Percentiles rank a stretch among this genome's conserved stretches.
These are phyloP conservation scores for Coleophoma eucalyptorum DNA, from an alignment of 2,329 filamentous ascomycete species.

Conservation along the genomic window DNA sequence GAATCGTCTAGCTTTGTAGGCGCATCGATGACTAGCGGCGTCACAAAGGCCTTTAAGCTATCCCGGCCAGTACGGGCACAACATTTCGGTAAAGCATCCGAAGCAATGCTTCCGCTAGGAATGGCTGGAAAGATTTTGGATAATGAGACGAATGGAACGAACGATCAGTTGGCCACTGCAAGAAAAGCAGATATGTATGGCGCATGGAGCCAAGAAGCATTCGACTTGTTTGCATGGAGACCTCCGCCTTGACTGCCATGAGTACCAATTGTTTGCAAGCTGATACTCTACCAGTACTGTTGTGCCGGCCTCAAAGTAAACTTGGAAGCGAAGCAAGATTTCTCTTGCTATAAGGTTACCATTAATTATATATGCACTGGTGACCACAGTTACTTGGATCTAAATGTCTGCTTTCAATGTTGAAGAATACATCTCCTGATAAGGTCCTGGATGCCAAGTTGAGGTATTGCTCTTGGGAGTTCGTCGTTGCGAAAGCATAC, in stretches of 20 bases:
- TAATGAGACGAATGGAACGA: background rate
- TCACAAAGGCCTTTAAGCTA: background rate
- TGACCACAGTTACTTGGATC: no score
- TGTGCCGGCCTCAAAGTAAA: background rate
- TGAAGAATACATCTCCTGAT: no score
- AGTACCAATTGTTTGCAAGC: no score
- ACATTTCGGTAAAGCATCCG: background rate
- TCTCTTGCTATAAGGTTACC: background rate
- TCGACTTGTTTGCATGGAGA: conserved; percentile 28
- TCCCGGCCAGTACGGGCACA: background rate
- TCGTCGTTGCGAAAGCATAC: background rate
- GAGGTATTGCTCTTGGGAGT: background rate
- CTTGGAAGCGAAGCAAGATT: background rate
- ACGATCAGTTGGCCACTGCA: background rate
- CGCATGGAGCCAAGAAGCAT: conserved; percentile 30
- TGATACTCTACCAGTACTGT: no score
- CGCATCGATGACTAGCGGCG: background rate
- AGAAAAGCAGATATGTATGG: conserved; percentile 9
- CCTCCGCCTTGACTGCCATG: conserved; percentile 6
- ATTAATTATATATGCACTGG: no score
- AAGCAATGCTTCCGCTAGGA: background rate
- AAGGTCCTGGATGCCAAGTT: background rate
- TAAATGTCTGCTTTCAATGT: no score
- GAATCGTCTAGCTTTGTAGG: background rate
- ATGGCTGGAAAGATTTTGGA: no score